Conservation (phyloP, 805 yeast species). For the Nakazawaea populi region DNA sequence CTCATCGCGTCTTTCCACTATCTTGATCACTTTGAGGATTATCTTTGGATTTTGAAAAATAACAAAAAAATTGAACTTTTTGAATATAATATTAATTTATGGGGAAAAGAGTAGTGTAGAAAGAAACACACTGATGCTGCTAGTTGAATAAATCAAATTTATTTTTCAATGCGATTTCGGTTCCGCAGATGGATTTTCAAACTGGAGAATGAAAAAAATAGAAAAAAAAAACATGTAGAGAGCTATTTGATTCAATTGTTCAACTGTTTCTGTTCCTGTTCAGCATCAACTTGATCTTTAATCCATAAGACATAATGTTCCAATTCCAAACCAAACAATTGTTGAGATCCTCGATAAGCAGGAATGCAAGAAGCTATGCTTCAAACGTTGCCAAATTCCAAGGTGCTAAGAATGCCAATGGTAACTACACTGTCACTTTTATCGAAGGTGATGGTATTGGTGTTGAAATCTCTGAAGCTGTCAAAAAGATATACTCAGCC, state of each 20-base stretch:
- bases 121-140: too few species aligned
- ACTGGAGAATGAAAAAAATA: neutral
- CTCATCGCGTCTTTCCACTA: too few species aligned
- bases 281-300: neutral
- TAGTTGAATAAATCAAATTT: too few species aligned
- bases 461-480: conserved; percentile 89
- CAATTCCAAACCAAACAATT: conserved; percentile 4
- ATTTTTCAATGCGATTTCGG: conserved; percentile 5
- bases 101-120: too few species aligned
- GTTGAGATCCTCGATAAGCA: conserved; percentile 12
- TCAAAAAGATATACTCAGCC: conserved; percentile 86
- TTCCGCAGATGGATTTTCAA: conserved; percentile 2
- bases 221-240: neutral
- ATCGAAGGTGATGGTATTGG: conserved; percentile 99
- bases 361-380: conserved; percentile 26
- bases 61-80: too few species aligned
- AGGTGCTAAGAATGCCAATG: conserved; percentile 62
- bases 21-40: too few species aligned
- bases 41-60: too few species aligned
- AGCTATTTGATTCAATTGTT: neutral
- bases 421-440: conserved; percentile 89
- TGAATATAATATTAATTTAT: too few species aligned
- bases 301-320: conserved; percentile 3
- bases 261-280: neutral
- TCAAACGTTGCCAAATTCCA: conserved; percentile 60